phyloP scores from a whole-genome alignment of 345 rosid species.

The Aurinia saxatilis region DNA sequence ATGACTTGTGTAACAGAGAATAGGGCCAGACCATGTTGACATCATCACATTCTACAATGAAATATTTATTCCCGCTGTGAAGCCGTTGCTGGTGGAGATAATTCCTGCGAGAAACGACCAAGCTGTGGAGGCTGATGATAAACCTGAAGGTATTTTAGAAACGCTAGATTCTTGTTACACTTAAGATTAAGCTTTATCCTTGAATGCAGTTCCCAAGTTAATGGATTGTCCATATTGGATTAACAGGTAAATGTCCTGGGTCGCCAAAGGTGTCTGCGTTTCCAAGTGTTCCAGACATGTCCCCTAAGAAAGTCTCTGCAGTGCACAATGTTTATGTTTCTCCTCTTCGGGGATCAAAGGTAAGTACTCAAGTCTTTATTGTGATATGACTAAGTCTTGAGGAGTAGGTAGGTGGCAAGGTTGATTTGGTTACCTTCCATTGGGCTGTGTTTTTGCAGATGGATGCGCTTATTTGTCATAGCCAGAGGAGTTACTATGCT shows the following conservation, averaged over 20 bases:
- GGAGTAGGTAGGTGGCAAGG: not conserved
- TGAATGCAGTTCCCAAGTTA: not conserved
- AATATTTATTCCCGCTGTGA: conserved; percentile 68
- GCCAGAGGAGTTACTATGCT: conserved; percentile 87
- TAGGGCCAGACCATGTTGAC: conserved; percentile 84
- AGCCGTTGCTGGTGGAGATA: conserved; percentile 79
- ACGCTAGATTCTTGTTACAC: not conserved
- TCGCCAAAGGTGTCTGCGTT: conserved; percentile 80
- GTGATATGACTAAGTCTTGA: not conserved
- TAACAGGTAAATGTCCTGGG: conserved; percentile 71
- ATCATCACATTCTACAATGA: conserved; percentile 92
- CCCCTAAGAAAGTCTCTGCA: conserved; percentile 90
- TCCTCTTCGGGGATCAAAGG: conserved; percentile 94
- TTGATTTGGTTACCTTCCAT: not conserved
- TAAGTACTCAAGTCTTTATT: conserved; percentile 16
- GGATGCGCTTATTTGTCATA: conserved; percentile 89
- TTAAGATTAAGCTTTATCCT: not conserved
- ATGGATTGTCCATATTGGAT: conserved; percentile 9
- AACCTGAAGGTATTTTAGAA: conserved; percentile 45
- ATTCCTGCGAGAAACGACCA: conserved; percentile 48
- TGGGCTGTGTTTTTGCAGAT: conserved; percentile 41
- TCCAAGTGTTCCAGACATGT: conserved; percentile 94
- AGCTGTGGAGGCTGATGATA: conserved; percentile 46
- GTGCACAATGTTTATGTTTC: conserved; percentile 88
- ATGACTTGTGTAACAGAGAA: conserved; percentile 46